Percentiles rank a stretch among this genome's conserved stretches.
phyloP scores from a whole-genome alignment of 257 asterid species.

The Solanum appendiculatum region DNA sequence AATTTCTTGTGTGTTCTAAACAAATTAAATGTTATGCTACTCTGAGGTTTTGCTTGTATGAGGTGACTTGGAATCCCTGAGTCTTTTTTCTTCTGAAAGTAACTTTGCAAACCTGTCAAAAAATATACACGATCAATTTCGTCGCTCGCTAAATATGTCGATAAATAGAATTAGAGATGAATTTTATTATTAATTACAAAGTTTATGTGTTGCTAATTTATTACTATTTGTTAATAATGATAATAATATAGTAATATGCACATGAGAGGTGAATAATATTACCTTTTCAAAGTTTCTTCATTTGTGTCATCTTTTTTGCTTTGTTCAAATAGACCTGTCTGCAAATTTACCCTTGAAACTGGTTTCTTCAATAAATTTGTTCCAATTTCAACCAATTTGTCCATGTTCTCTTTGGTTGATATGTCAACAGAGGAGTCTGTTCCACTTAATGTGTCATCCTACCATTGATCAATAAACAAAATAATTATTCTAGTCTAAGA shows the following conservation, averaged over 20 bases:
- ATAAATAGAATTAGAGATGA: background rate
- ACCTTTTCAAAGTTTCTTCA: slow-evolving; percentile 1
- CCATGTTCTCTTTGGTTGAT: slow-evolving; percentile 29
- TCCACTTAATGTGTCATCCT: slow-evolving; percentile 36
- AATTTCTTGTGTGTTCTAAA: background rate
- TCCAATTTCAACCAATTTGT: slow-evolving; percentile 25
- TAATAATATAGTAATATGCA: background rate
- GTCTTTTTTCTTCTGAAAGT: slow-evolving; percentile 9
- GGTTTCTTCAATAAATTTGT: slow-evolving; percentile 26
- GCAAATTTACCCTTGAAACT: slow-evolving; percentile 28
- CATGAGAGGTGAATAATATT: background rate
- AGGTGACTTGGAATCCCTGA: slow-evolving; percentile 4
- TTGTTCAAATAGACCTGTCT: background rate
- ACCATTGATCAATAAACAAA: background rate
- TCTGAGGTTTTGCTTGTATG: background rate
- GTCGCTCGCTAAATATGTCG: background rate
- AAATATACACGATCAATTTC: background rate
- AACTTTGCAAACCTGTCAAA: slow-evolving; percentile 16
- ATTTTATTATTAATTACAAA: background rate
- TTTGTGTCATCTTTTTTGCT: background rate
- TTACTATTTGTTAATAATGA: background rate
- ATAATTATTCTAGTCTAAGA: background rate
- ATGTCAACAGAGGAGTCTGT: slow-evolving; percentile 23
- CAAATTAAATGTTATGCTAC: background rate
- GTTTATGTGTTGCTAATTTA: background rate